phyloP scores from a whole-genome alignment of 192 early-diverging fungal species.

The Backusella luteola region DNA sequence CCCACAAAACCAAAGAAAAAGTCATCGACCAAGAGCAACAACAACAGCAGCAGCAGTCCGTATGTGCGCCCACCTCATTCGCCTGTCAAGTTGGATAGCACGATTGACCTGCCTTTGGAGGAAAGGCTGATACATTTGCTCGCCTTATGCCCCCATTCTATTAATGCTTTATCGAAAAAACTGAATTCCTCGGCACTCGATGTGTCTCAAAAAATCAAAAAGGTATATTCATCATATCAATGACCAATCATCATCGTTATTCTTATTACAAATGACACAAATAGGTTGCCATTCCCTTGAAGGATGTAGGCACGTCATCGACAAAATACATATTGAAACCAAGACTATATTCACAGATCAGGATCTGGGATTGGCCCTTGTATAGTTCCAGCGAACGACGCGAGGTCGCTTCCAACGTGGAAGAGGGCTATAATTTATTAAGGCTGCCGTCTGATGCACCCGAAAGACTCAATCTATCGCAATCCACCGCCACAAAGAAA shows the following conservation, averaged over 20 bases:
- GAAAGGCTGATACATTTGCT: conserved; percentile 20
- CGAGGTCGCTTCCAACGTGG: conserved; percentile 17
- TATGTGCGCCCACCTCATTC: neutral
- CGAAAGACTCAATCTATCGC: conserved; percentile 12
- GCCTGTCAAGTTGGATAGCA: neutral
- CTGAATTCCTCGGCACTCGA: conserved; percentile 7
- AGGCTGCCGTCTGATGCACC: conserved; percentile 19
- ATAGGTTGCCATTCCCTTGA: conserved; percentile 12
- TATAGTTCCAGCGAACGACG: conserved; percentile 22
- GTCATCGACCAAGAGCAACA: neutral
- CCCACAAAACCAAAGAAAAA: neutral
- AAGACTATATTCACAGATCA: conserved; percentile 21
- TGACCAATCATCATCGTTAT: neutral
- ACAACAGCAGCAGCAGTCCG: neutral
- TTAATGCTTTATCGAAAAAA: conserved; percentile 1
- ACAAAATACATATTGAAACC: conserved; percentile 25
- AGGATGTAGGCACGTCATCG: neutral
- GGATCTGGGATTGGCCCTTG: conserved; percentile 31
- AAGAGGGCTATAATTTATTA: conserved; percentile 18
- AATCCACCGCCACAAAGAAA: neutral
- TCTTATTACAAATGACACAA: neutral
- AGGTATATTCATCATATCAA: neutral
- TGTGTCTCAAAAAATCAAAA: neutral
- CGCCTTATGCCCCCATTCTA: neutral
- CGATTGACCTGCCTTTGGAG: neutral